These are phyloP conservation scores for Botryotinia convoluta DNA, from an alignment of 2,329 filamentous ascomycete genomes.

Conservation along the genomic window DNA sequence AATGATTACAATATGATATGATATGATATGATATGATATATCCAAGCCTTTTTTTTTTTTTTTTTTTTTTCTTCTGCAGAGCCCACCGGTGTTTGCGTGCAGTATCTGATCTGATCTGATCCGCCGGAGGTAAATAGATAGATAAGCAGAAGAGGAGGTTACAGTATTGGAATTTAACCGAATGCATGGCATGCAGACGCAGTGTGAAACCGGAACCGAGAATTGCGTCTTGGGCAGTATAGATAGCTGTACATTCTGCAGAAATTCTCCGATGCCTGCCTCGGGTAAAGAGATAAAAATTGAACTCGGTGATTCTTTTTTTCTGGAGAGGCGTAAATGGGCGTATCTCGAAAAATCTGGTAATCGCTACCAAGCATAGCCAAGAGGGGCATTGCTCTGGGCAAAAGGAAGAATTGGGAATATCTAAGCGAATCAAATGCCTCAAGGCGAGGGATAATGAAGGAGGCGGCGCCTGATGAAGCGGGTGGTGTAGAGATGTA, in stretches of 20 bases:
- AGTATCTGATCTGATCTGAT: not conserved
- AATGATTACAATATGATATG: not conserved
- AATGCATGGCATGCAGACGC: not conserved
- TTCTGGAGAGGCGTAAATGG: not conserved
- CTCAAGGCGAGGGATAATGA: not conserved
- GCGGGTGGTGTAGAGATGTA: not conserved
- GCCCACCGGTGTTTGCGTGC: not conserved
- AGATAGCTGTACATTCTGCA: not conserved
- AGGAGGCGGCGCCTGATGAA: constrained; percentile 4
- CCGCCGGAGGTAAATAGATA: not conserved
- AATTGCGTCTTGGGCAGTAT: not conserved
- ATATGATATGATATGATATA: not conserved
- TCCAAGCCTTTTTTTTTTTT: not conserved
- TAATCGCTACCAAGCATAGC: not conserved
- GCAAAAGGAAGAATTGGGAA: not conserved
- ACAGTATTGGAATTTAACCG: not conserved
- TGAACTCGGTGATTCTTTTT: not conserved
- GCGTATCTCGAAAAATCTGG: not conserved
- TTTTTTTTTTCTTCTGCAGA: not conserved
- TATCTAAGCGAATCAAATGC: not conserved
- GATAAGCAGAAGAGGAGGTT: not conserved
- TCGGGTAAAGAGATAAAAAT: not conserved
- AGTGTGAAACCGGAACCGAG: not conserved
- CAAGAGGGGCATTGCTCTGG: constrained; percentile 19
- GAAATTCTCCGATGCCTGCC: not conserved